Conservation (phyloP, 83 land plant genomes). For the Picea engelmannii region DNA sequence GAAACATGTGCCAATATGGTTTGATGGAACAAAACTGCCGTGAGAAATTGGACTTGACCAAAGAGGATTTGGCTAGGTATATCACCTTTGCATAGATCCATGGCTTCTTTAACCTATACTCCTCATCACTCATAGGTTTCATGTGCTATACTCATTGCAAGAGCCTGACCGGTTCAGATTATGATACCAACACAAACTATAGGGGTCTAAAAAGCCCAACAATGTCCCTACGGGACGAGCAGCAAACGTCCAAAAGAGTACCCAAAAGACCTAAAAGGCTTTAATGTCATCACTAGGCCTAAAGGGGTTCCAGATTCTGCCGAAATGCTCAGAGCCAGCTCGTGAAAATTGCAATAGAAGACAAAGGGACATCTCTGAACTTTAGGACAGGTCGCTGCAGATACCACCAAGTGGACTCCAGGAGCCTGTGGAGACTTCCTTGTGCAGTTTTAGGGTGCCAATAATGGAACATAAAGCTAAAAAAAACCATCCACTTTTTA, state of each 20-base stretch:
- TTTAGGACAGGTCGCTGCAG: not conserved
- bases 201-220: not conserved
- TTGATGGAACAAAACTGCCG: conserved; percentile 11
- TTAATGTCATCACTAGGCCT: not conserved
- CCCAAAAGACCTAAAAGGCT: not conserved
- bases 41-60: conserved; percentile 10
- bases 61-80: not conserved
- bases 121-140: too few species aligned
- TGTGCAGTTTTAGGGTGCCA: not conserved
- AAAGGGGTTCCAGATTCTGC: too few species aligned
- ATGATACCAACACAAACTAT: too few species aligned
- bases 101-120: too few species aligned
- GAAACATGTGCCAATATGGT: conserved; percentile 7
- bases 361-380: conserved; percentile 11
- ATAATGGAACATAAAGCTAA: not conserved
- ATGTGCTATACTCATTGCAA: too few species aligned
- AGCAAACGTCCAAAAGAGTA: not conserved
- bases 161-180: too few species aligned
- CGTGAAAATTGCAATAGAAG: conserved; percentile 3
- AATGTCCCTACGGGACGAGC: not conserved
- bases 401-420: not conserved
- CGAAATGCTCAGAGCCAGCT: too few species aligned
- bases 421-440: not conserved
- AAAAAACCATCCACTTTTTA: not conserved
- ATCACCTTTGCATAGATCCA: too few species aligned